Conservation (phyloP, 139 green algal species). For the Coelastrella sp. region DNA sequence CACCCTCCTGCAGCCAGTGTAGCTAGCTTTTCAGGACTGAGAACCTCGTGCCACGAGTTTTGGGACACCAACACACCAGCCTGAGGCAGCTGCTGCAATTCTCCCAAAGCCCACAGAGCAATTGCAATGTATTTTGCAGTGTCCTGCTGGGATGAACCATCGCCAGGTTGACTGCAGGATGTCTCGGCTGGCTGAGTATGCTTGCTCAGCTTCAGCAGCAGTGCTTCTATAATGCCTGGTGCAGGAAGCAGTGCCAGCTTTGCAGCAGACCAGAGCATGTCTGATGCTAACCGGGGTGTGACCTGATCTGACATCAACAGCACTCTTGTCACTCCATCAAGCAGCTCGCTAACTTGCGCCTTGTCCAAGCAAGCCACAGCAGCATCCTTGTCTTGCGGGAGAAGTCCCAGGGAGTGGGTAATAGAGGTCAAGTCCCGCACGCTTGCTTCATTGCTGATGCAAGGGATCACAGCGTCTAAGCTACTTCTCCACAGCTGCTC, state of each 20-base stretch:
- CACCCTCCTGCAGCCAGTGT: background rate
- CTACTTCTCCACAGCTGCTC: slow-evolving; percentile 2
- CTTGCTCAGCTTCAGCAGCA: slow-evolving; percentile 4
- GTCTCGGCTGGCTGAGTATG: too few relatives aligned
- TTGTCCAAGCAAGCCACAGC: background rate
- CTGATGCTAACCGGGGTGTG: too few relatives aligned
- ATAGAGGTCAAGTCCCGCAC: background rate
- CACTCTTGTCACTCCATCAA: too few relatives aligned
- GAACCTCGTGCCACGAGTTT: background rate
- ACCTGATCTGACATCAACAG: too few relatives aligned
- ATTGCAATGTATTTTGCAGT: background rate
- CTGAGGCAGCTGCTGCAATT: slow-evolving; percentile 12
- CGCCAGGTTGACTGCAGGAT: too few relatives aligned
- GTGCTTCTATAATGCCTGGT: background rate
- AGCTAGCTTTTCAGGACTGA: background rate
- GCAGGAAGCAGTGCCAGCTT: background rate
- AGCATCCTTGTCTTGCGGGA: background rate
- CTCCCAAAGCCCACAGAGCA: background rate
- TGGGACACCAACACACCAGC: background rate
- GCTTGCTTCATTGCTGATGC: background rate
- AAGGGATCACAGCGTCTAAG: background rate
- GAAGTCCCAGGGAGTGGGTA: background rate
- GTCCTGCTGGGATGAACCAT: too few relatives aligned
- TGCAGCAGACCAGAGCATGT: background rate
- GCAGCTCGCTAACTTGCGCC: background rate